Evolutionary conservation across 495 filamentous ascomycete species (phyloP).

Genomic region (Aspergillus saccharolyticus): DNA sequence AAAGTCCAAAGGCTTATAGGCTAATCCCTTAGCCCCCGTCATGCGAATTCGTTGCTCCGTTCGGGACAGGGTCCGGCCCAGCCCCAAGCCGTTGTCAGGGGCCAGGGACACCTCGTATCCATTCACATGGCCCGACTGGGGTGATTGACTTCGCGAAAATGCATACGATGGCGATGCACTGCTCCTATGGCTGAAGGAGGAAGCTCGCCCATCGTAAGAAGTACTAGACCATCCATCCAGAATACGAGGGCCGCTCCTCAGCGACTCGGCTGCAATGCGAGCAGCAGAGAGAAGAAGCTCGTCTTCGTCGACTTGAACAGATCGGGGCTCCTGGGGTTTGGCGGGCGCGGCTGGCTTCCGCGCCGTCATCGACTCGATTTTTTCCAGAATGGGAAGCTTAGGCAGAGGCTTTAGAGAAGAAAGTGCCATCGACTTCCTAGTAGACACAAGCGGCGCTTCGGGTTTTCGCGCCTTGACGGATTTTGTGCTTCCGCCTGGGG

Average conservation of each 20-base stretch:
- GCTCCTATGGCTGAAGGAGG: slow-evolving; percentile 26
- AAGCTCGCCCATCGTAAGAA: slow-evolving; percentile 18
- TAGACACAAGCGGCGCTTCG: slow-evolving; percentile 4
- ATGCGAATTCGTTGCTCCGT: slow-evolving; percentile 38
- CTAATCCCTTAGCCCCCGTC: slow-evolving; percentile 38
- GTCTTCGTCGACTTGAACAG: slow-evolving; percentile 38
- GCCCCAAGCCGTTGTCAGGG: slow-evolving; percentile 32
- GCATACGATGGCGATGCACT: slow-evolving; percentile 22
- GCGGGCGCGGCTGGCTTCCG: slow-evolving; percentile 13
- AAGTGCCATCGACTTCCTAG: slow-evolving; percentile 32
- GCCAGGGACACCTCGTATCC: slow-evolving; percentile 39
- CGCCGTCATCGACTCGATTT: slow-evolving; percentile 25
- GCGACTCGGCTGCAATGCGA: slow-evolving; percentile 39
- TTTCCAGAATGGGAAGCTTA: slow-evolving; percentile 36
- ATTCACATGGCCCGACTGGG: slow-evolving; percentile 24
- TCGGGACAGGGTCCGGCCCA: slow-evolving; percentile 37
- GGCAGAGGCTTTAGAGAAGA: slow-evolving; percentile 33
- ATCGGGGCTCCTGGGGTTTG: slow-evolving; percentile 10
- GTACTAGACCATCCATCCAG: slow-evolving; percentile 22
- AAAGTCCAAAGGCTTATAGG: slow-evolving; percentile 38
- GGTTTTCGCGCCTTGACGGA: slow-evolving; percentile 21
- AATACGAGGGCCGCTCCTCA: slow-evolving; percentile 34
- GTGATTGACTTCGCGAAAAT: slow-evolving; percentile 28
- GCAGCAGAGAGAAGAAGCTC: slow-evolving; percentile 40
- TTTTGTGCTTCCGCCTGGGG: slow-evolving; percentile 19